These are phyloP conservation scores for Penicillium simplicissimum DNA, from an alignment of 495 filamentous ascomycete genomes.

Conservation along the genomic window DNA sequence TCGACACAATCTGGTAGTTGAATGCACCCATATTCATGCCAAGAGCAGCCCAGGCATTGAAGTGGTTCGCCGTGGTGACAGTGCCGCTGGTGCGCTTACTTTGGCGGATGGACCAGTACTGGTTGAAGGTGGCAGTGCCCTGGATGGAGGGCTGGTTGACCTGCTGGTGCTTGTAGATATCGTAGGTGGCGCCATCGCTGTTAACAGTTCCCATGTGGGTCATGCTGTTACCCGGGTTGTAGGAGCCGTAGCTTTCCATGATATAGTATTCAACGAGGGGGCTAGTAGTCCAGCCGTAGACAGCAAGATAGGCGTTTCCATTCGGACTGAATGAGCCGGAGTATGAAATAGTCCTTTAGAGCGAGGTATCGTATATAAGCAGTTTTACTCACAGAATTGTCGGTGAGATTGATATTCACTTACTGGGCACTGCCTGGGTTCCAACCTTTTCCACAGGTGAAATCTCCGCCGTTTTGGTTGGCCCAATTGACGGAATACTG, in stretches of 20 bases:
- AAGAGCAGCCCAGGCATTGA: constrained; percentile 57
- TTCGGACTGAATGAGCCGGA: constrained; percentile 54
- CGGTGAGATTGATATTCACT: neutral
- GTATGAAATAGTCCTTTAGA: constrained; percentile 52
- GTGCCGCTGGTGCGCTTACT: constrained; percentile 55
- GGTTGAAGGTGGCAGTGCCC: constrained; percentile 60
- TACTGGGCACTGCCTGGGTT: constrained; percentile 51
- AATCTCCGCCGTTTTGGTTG: constrained; percentile 50
- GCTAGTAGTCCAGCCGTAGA: constrained; percentile 64
- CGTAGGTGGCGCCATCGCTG: constrained; percentile 63
- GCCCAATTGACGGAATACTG: constrained; percentile 57
- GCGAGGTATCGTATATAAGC: neutral
- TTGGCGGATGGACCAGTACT: constrained; percentile 62
- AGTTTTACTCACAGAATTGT: neutral
- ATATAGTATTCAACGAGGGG: constrained; percentile 68
- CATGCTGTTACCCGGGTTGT: constrained; percentile 41
- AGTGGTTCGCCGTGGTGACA: constrained; percentile 57
- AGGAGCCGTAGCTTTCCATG: constrained; percentile 57
- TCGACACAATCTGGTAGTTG: constrained; percentile 60
- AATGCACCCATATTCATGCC: constrained; percentile 53
- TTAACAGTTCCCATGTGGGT: constrained; percentile 51
- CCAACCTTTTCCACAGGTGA: constrained; percentile 66
- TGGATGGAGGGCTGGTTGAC: constrained; percentile 60
- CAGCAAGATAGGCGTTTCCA: constrained; percentile 60
- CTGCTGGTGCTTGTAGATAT: constrained; percentile 60